A percentile compares a stretch with the other conserved stretches of the same genome.
phyloP scores from a whole-genome alignment of 176 grass and related monocot genomes.

The Musa acuminata region DNA sequence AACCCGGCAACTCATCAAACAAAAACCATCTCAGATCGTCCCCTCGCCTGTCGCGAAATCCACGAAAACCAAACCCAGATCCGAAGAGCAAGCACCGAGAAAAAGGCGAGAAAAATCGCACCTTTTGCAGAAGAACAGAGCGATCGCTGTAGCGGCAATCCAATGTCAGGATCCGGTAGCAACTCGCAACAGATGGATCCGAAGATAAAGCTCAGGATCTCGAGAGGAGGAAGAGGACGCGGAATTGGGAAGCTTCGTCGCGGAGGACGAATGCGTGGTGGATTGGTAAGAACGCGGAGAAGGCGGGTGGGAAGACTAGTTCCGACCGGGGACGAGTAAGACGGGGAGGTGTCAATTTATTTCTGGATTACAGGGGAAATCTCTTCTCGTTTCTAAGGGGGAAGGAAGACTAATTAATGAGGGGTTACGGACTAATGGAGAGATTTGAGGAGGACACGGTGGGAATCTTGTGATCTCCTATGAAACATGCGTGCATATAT shows the following conservation, averaged over 20 bases:
- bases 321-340: too few relatives aligned
- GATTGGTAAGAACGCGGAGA: not conserved
- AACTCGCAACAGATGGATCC: not conserved
- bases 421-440: too few relatives aligned
- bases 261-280: not conserved
- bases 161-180: not conserved
- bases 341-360: too few relatives aligned
- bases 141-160: not conserved
- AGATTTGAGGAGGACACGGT: too few relatives aligned
- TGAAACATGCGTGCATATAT: too few relatives aligned
- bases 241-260: not conserved
- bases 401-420: too few relatives aligned
- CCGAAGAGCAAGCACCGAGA: not conserved
- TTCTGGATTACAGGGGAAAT: too few relatives aligned
- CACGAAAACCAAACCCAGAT: not conserved
- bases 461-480: too few relatives aligned
- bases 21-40: not conserved
- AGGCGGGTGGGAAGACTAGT: too few relatives aligned
- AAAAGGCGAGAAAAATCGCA: not conserved
- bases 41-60: not conserved
- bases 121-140: not conserved
- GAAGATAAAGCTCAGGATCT: not conserved
- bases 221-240: not conserved
- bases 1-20: not conserved
- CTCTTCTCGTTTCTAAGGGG: too few relatives aligned